Conservation (phyloP, 2,329 filamentous ascomycete species). For the Xylariomycetidae sp. region DNA sequence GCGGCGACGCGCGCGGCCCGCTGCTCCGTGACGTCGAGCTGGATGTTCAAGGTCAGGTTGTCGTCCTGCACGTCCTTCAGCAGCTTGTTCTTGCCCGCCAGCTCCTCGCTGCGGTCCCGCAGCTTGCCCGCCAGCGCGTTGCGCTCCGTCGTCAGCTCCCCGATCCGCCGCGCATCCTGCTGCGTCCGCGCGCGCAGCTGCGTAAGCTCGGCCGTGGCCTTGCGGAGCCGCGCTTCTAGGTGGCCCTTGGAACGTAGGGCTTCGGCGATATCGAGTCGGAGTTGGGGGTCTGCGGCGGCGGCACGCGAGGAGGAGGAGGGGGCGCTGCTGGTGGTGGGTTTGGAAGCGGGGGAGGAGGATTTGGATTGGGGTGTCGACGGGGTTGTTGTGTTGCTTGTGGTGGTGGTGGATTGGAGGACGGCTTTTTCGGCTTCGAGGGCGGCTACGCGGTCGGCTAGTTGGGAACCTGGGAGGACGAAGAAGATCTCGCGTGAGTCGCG, state of each 20-base stretch:
- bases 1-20: slow-evolving; percentile 65
- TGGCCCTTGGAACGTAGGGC: slow-evolving; percentile 70
- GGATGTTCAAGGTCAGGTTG: slow-evolving; percentile 79
- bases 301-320: no score
- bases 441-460: slow-evolving; percentile 54
- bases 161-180: slow-evolving; percentile 57
- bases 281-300: slow-evolving; percentile 34
- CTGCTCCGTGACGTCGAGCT: slow-evolving; percentile 82
- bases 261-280: slow-evolving; percentile 68
- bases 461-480: slow-evolving; percentile 23
- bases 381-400: slow-evolving; percentile 8
- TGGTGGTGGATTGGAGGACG: slow-evolving; percentile 20
- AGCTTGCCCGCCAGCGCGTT: slow-evolving; percentile 60
- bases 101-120: slow-evolving; percentile 79
- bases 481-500: neutral
- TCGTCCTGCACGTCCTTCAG: slow-evolving; percentile 87
- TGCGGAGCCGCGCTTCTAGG: slow-evolving; percentile 59
- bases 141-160: slow-evolving; percentile 58
- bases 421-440: slow-evolving; percentile 56
- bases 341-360: slow-evolving; percentile 24
- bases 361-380: slow-evolving; percentile 17
- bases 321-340: slow-evolving; percentile 21
- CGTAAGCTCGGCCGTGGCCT: slow-evolving; percentile 59
- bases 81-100: slow-evolving; percentile 77
- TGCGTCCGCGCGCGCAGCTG: slow-evolving; percentile 56